Evolutionary conservation across 1,284 basidiomycete genomes (phyloP), one percentile per base, ranked within the genome.

Genomic region (Clitocybe nebularis): DNA sequence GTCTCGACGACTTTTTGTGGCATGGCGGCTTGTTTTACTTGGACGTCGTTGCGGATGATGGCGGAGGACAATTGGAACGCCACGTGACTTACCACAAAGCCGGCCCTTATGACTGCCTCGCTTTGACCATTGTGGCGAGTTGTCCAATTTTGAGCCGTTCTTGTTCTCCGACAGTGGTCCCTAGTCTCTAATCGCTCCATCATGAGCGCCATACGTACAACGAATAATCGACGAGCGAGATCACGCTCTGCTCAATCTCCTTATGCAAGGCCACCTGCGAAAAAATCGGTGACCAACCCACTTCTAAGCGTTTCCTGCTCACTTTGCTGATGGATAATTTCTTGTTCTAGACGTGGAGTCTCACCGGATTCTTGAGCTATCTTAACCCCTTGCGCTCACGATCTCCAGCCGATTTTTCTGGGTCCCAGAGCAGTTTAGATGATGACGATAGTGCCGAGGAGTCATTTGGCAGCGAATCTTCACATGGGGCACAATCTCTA

Each of bases 1-100:
- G 83, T 81, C 54, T 77, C 70, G 47, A 84, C 71, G 58, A 81
- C 71, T 67, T 86, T 88, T 64, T 79, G 68, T 46, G 81, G 80
- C 84, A 89, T 89, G 51, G 64, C 57, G 20, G 47, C 41, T 49
- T 38, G 40, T 22, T 39, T 41, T 22, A n/a, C n/a, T n/a, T 49
- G 44, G 47, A 54, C 48, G 49, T 55, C 48, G 55, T 53, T 48
- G 39, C 49, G 49, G 57, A 54, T 48, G 50, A 53, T 51, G 53
- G 52, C 50, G 55, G 54, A 43, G 30, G 11, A n/a, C 5, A 8
- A 8, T 14, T 48, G 7, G 26, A 24, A 6, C 10, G 11, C 21
- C 53, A 55, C 45, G 51, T 53, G 53, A 44, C 20, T 4, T 1
- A 0, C 9, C 5, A 41, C 22, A n/a, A 38, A 30, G 39, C 44